phyloP scores from a whole-genome alignment of 495 filamentous ascomycete genomes.

The Xylaria intraflava region DNA sequence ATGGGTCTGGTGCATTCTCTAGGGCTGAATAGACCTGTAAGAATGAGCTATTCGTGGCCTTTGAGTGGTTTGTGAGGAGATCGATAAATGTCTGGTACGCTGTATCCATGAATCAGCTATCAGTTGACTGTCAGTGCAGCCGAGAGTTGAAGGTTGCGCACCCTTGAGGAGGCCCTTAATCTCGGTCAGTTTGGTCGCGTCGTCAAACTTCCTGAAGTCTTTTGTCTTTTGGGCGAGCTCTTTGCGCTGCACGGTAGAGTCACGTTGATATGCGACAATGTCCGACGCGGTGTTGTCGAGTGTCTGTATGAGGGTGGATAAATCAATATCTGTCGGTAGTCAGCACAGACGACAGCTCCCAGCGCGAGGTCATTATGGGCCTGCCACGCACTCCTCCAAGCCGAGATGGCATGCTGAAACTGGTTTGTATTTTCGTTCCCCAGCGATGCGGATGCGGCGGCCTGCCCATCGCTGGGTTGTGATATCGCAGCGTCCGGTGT shows the following conservation, averaged over 20 bases:
- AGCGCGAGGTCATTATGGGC: conserved; percentile 4
- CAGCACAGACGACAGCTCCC: conserved; percentile 18
- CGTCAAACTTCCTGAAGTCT: conserved; percentile 92
- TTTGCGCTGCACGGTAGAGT: conserved; percentile 88
- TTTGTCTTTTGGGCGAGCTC: conserved; percentile 98
- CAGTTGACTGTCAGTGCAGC: neutral
- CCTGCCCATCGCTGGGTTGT: conserved; percentile 13
- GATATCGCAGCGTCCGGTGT: conserved; percentile 16
- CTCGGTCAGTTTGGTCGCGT: conserved; percentile 78
- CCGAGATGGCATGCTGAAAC: conserved; percentile 89
- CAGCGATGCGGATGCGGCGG: conserved; percentile 7
- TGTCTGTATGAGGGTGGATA: conserved; percentile 76
- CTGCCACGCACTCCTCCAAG: conserved; percentile 77
- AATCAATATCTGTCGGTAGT: conserved; percentile 64
- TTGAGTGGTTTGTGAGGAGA: conserved; percentile 87
- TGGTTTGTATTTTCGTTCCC: conserved; percentile 64
- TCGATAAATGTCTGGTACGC: conserved; percentile 98
- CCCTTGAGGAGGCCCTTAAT: conserved; percentile 86
- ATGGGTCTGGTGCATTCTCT: conserved; percentile 94
- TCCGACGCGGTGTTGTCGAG: conserved; percentile 90
- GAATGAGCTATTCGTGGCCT: conserved; percentile 84
- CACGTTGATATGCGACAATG: conserved; percentile 84
- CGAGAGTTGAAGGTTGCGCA: conserved; percentile 23
- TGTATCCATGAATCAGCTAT: conserved; percentile 24
- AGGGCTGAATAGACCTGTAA: conserved; percentile 86